Evolutionary conservation across 495 filamentous ascomycete species (phyloP).

Genomic region (Talaromyces liani): DNA sequence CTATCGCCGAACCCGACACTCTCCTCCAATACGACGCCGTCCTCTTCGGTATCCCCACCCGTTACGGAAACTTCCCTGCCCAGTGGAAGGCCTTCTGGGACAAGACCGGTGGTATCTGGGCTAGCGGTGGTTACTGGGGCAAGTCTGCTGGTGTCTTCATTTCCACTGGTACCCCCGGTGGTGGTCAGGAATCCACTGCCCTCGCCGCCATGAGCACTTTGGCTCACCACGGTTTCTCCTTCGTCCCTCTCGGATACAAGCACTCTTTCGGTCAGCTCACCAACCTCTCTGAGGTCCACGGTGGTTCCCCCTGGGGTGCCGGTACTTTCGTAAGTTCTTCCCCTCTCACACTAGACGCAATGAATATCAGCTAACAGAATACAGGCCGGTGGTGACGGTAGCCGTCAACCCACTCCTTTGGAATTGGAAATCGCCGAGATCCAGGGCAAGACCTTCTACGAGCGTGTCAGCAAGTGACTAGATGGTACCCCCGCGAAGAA

Average conservation of each 20-base stretch:
- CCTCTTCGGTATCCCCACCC: slow-evolving; percentile 94
- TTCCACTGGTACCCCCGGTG: slow-evolving; percentile 71
- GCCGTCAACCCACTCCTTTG: slow-evolving; percentile 62
- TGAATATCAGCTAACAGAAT: neutral
- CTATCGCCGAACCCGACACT: slow-evolving; percentile 55
- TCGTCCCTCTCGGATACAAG: slow-evolving; percentile 89
- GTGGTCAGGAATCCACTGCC: slow-evolving; percentile 88
- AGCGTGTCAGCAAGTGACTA: slow-evolving; percentile 80
- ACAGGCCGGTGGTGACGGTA: slow-evolving; percentile 58
- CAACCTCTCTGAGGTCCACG: slow-evolving; percentile 69
- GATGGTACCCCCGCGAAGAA: slow-evolving; percentile 48
- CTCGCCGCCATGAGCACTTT: slow-evolving; percentile 80
- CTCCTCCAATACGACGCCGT: slow-evolving; percentile 83
- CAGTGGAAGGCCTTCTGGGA: slow-evolving; percentile 96
- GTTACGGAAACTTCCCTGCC: slow-evolving; percentile 95
- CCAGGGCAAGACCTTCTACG: slow-evolving; percentile 86
- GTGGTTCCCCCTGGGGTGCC: slow-evolving; percentile 88
- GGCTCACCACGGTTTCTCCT: slow-evolving; percentile 91
- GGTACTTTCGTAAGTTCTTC: slow-evolving; percentile 69
- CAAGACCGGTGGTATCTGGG: slow-evolving; percentile 68
- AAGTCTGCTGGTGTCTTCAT: slow-evolving; percentile 94
- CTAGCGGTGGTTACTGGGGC: slow-evolving; percentile 66
- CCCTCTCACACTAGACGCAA: neutral
- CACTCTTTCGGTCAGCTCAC: slow-evolving; percentile 61
- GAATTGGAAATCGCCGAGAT: slow-evolving; percentile 72